Percentiles rank a stretch among this genome's conserved stretches.
These are phyloP conservation scores for Fusarium protoensiforme DNA, from an alignment of 2,329 filamentous ascomycete genomes.

Conservation along the genomic window DNA sequence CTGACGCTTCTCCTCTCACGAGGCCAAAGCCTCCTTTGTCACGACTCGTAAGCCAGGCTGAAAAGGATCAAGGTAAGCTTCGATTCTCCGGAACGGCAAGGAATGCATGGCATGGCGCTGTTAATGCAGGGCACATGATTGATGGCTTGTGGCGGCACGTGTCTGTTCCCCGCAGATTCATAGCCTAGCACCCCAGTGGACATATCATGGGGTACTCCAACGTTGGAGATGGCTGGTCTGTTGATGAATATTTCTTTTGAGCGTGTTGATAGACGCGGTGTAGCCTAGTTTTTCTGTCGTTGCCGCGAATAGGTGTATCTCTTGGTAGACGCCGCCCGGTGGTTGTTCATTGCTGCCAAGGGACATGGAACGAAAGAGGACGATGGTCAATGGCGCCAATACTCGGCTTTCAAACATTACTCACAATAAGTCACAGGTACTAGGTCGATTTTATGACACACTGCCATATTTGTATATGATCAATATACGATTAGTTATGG, in stretches of 20 bases:
- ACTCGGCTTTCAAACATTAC: background rate
- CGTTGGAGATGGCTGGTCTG: background rate
- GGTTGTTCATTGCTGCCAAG: background rate
- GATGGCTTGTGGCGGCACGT: constrained; percentile 27
- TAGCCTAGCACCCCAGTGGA: constrained; percentile 10
- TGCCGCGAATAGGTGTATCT: background rate
- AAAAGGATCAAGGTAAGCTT: background rate
- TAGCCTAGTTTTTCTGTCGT: background rate
- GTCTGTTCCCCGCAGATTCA: constrained; percentile 2
- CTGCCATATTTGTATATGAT: no score
- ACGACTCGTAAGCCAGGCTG: constrained; percentile 2
- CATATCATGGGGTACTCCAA: constrained; percentile 16
- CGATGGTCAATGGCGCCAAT: background rate
- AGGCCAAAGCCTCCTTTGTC: constrained; percentile 16
- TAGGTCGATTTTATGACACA: no score
- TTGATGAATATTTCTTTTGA: background rate
- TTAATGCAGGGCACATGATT: constrained; percentile 28
- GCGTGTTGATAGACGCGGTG: background rate
- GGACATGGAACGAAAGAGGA: background rate
- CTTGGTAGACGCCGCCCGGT: background rate
- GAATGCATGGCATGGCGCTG: constrained; percentile 14
- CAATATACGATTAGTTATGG: background rate
- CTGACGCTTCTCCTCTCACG: constrained; percentile 1
- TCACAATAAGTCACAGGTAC: background rate
- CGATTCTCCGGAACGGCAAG: constrained; percentile 3